Conservation (phyloP, 2,329 filamentous ascomycete species). For the Sporothrix luriei region DNA sequence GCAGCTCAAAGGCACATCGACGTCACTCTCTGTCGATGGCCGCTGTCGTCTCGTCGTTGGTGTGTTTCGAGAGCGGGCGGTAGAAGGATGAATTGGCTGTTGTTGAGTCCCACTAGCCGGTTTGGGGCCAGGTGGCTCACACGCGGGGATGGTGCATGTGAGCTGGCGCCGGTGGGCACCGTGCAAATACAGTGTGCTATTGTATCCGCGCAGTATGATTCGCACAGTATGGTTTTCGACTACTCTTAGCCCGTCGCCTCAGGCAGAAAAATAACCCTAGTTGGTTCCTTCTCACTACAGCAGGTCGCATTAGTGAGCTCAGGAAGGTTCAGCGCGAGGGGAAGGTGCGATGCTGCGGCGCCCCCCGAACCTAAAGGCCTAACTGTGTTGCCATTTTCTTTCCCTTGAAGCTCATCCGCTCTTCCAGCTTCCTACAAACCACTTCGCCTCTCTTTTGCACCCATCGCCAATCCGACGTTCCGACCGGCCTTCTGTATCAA, state of each 20-base stretch:
- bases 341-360: slow-evolving; percentile 12
- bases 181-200: neutral
- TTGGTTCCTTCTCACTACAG: neutral
- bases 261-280: slow-evolving; percentile 8
- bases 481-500: neutral
- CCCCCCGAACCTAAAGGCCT: neutral
- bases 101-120: slow-evolving; percentile 22
- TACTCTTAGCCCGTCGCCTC: neutral
- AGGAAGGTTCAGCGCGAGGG: neutral
- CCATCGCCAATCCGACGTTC: neutral
- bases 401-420: neutral
- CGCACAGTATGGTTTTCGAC: too few species aligned
- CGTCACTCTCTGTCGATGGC: neutral
- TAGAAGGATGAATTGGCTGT: slow-evolving; percentile 16
- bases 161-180: neutral
- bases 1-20: neutral
- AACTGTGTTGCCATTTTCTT: neutral
- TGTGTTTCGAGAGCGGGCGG: slow-evolving; percentile 24
- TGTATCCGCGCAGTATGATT: neutral
- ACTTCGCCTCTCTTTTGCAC: neutral
- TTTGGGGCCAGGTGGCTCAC: slow-evolving; percentile 16
- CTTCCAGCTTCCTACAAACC: neutral
- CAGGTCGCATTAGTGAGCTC: slow-evolving; percentile 2
- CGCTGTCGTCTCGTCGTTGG: neutral
- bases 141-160: slow-evolving; percentile 5